Conservation (phyloP, 1,139 yeast species). For the Tardiomyces blankii region DNA sequence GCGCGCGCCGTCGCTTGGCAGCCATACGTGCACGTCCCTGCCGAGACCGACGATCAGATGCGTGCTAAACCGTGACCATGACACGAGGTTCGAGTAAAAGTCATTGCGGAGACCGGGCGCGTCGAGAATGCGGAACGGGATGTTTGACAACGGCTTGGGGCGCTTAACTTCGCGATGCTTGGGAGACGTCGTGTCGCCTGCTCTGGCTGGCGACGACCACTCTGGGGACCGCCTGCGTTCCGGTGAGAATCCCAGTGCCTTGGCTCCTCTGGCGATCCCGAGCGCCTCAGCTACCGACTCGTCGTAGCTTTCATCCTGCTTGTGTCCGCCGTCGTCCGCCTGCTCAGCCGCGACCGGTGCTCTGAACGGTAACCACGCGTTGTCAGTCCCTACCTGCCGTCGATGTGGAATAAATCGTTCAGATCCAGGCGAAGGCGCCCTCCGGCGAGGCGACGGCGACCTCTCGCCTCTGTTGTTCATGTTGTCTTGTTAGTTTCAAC, state of each 20-base stretch:
- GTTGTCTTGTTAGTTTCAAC: no score
- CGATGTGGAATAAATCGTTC: neutral
- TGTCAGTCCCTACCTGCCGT: neutral
- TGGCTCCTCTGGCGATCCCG: slow-evolving; percentile 23
- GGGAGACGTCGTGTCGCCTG: neutral
- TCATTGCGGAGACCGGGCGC: slow-evolving; percentile 74
- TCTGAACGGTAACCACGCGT: neutral
- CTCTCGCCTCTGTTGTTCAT: no score
- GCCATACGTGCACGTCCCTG: slow-evolving; percentile 55
- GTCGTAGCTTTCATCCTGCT: slow-evolving; percentile 17
- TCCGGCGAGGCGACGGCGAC: neutral
- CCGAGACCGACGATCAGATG: slow-evolving; percentile 64
- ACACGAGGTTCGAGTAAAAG: slow-evolving; percentile 64
- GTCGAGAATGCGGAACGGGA: slow-evolving; percentile 45
- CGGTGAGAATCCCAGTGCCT: neutral
- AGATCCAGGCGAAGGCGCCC: neutral
- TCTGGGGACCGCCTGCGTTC: neutral
- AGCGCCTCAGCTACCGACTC: slow-evolving; percentile 39
- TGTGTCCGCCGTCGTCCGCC: neutral
- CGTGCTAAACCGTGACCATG: slow-evolving; percentile 53
- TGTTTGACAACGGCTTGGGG: slow-evolving; percentile 10
- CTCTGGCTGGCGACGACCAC: neutral
- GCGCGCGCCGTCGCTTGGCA: slow-evolving; percentile 36
- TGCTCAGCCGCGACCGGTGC: no score
- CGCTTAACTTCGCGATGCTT: neutral